Conservation (phyloP, 805 yeast genomes). For the Nakazawaea wickerhamii region DNA sequence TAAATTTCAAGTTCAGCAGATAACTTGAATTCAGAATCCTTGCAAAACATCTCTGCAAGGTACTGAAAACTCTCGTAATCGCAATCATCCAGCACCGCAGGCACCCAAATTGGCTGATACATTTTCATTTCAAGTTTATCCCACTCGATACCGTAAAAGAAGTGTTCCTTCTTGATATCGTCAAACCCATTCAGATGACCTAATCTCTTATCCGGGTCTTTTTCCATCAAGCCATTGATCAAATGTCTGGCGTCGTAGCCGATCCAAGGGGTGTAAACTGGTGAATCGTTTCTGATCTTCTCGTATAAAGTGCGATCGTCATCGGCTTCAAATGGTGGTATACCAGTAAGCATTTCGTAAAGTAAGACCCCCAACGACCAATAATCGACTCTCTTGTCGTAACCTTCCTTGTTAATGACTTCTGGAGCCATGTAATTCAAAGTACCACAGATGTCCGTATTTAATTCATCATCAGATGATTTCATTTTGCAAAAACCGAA, state of each 20-base stretch:
- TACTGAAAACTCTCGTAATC: background rate
- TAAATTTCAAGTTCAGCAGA: background rate
- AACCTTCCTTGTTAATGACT: conserved; percentile 81
- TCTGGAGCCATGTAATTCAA: conserved; percentile 98
- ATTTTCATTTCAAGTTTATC: no score
- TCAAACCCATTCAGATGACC: no score
- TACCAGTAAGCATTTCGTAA: conserved; percentile 93
- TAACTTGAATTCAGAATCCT: no score
- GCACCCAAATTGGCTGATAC: no score
- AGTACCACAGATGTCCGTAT: conserved; percentile 93
- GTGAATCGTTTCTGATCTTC: conserved; percentile 82
- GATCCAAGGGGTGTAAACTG: conserved; percentile 81
- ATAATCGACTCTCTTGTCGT: conserved; percentile 94
- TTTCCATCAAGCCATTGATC: conserved; percentile 63
- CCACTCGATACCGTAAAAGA: no score
- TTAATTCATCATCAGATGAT: conserved; percentile 82
- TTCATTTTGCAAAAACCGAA: conserved; percentile 93
- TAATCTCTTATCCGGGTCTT: conserved; percentile 78
- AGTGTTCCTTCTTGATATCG: no score
- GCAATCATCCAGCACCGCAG: no score
- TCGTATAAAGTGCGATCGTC: conserved; percentile 89
- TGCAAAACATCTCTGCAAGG: background rate
- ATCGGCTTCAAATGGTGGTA: conserved; percentile 96
- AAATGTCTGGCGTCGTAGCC: conserved; percentile 82
- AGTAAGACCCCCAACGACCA: conserved; percentile 94